These are phyloP conservation scores for Populus hybrid DNA, from an alignment of 441 rosid species.

Conservation along the genomic window DNA sequence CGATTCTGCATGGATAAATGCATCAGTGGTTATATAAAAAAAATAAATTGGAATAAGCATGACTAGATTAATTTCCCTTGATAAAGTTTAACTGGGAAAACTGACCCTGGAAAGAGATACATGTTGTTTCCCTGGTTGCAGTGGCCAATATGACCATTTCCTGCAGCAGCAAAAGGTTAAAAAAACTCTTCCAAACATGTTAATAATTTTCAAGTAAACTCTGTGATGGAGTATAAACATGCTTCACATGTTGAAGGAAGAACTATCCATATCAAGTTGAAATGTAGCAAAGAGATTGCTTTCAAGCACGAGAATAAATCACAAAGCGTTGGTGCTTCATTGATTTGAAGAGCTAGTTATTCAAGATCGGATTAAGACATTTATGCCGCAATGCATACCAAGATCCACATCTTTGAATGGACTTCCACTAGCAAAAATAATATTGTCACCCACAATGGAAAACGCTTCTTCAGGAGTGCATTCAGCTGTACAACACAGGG, in stretches of 20 bases:
- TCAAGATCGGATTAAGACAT: constrained; percentile 11
- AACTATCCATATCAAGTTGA: constrained; percentile 7
- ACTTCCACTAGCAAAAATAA: constrained; percentile 97
- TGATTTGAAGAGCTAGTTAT: background rate
- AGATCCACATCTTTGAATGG: constrained; percentile 87
- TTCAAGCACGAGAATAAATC: background rate
- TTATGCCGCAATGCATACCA: constrained; percentile 46
- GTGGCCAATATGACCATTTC: constrained; percentile 78
- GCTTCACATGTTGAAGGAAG: background rate
- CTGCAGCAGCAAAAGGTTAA: constrained; percentile 39
- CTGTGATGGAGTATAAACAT: background rate
- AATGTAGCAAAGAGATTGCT: background rate
- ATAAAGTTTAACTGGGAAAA: constrained; percentile 18
- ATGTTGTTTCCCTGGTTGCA: constrained; percentile 99
- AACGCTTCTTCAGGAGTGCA: constrained; percentile 97
- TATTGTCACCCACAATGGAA: constrained; percentile 84
- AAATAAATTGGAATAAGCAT: background rate
- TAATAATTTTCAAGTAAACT: constrained; percentile 5
- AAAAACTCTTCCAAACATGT: constrained; percentile 9
- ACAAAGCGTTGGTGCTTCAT: background rate
- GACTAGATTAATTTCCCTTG: constrained; percentile 2
- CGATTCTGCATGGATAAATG: constrained; percentile 54
- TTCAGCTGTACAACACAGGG: constrained; percentile 57
- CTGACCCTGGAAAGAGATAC: constrained; percentile 99
- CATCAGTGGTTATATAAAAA: background rate